Base-by-base conservation (phyloP, 306 rosid species). In the Prunus campanulata region DNA sequence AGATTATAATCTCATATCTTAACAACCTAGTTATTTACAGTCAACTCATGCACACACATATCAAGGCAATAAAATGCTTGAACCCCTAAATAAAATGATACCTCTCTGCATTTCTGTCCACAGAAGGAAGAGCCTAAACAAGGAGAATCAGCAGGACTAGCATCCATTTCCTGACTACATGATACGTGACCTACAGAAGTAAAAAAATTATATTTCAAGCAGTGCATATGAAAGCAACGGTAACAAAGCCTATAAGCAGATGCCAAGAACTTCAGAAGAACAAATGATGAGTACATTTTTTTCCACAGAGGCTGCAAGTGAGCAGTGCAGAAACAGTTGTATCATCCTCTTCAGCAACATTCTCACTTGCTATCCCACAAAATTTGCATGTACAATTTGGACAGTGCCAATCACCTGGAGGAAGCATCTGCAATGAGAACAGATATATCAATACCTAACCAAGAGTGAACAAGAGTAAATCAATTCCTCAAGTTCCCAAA, bases 381-480 rank as follows among this genome's bases (percentile, higher is more conserved):
- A 81, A 83, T 83, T 91, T 92, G 86, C 99, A 95, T 27, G 89
- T 87, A 79, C 99, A 96, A 79, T 96, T 93, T 70, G 96, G 94
- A 79, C 99, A 96, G 75, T 83, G 91, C 99, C 99, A 96, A 66
- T 96, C 99, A 68, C 97, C 99, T 1, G 87, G 86, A 29, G 99
- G 98, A 80, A 88, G 97, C 89, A 86, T 89, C 99, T 93, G 91
- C 65, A 56, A 51, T 72, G 66, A 80, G 47, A 87, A 82, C 30
- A 77, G 39, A 74, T 60, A 74, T 59, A 74, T 19, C 46, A 82
- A 59, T 49, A 70, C 69, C 81, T 54, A 47, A 18, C 20, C 39
- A 8, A 44, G 39, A 39, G 44, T 56, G 13, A n/a, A 59, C 62
- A 77, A 64, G 49, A 46, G 42, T 44, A 73, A 69, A 30, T 24